These are phyloP conservation scores for Mrakia gelida DNA, from an alignment of 768 basidiomycete species.

Conservation along the genomic window DNA sequence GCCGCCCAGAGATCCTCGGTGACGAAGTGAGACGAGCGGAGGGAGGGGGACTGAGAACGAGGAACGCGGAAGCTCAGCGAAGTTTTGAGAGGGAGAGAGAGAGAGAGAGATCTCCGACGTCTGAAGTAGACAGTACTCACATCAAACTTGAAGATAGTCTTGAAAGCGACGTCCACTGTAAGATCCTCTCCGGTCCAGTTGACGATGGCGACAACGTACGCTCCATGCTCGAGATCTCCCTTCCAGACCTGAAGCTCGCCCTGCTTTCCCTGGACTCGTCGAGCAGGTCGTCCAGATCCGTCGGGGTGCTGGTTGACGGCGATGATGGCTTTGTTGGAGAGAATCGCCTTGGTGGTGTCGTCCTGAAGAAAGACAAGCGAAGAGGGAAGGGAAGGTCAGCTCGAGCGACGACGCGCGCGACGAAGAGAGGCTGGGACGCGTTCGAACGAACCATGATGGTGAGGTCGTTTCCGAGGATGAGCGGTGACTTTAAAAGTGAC, in stretches of 20 bases:
- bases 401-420: too few species aligned
- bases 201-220: slow-evolving; percentile 21
- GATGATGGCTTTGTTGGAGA: slow-evolving; percentile 29
- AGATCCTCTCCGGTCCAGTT: slow-evolving; percentile 25
- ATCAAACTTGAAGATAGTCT: slow-evolving; percentile 28
- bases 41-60: background rate
- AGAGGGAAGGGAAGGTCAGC: background rate
- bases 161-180: slow-evolving; percentile 18
- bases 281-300: background rate
- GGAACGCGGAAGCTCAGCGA: background rate
- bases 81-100: too few species aligned
- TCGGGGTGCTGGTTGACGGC: slow-evolving; percentile 10
- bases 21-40: background rate
- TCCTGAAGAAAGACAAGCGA: background rate
- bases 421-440: background rate
- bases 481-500: slow-evolving; percentile 53
- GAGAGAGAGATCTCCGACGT: background rate
- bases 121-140: background rate
- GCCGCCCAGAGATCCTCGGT: slow-evolving; percentile 24
- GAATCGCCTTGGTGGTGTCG: slow-evolving; percentile 5
- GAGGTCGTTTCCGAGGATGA: slow-evolving; percentile 49
- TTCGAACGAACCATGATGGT: slow-evolving; percentile 44
- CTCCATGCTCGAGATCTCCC: slow-evolving; percentile 6
- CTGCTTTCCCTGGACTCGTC: background rate
- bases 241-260: slow-evolving; percentile 27